Conservation (phyloP, 805 yeast species). For the Yarrowia osloensis region DNA sequence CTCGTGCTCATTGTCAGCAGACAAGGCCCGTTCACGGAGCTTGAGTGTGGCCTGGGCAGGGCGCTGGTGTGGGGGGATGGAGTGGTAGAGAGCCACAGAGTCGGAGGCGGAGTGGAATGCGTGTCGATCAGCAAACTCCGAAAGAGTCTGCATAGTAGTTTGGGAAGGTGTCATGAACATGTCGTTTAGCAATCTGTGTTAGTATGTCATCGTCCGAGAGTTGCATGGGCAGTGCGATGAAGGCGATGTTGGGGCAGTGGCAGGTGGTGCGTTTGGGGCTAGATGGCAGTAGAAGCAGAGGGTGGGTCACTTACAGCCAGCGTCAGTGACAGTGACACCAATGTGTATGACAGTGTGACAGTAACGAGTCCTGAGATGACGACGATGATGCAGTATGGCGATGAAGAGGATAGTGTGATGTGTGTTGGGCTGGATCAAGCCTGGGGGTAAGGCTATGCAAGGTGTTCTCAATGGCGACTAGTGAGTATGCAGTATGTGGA, state of each 20-base stretch:
- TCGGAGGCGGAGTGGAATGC: constrained; percentile 28
- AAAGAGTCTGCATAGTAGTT: constrained; percentile 27
- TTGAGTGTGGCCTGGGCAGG: constrained; percentile 25
- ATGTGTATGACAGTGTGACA: neutral
- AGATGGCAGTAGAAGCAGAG: neutral
- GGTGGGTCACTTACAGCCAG: neutral
- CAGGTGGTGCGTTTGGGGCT: neutral
- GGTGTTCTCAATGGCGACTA: neutral
- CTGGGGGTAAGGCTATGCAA: neutral
- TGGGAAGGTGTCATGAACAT: constrained; percentile 31
- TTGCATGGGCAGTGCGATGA: neutral
- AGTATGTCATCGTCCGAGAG: neutral
- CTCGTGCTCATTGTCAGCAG: constrained; percentile 37
- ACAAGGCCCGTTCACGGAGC: constrained; percentile 18
- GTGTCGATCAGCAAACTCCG: constrained; percentile 29
- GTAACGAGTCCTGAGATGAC: neutral
- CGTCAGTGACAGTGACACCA: constrained; percentile 2
- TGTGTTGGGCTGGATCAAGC: neutral
- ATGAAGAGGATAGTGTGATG: neutral
- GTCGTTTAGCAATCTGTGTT: constrained; percentile 29
- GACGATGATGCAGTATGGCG: neutral
- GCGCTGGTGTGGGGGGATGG: constrained; percentile 17
- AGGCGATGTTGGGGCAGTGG: constrained; percentile 5
- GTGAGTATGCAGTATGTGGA: neutral
- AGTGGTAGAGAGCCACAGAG: constrained; percentile 25